Conservation (phyloP, 1,284 basidiomycete species). For the Microbotryum lychnidis-dioicae region DNA sequence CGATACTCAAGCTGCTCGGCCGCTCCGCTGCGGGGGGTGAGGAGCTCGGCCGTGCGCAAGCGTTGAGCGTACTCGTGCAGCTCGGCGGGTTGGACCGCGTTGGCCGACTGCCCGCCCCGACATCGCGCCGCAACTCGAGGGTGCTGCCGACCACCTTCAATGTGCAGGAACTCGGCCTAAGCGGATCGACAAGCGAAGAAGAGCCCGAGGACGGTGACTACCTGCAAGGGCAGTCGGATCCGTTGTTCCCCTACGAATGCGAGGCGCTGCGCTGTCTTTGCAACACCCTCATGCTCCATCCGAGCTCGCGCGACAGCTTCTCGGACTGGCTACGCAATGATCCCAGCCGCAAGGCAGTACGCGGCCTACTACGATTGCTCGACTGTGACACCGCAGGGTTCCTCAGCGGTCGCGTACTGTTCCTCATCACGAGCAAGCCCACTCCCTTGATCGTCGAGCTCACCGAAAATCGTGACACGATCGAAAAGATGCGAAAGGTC, state of each 20-base stretch:
- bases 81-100: conserved; percentile 17
- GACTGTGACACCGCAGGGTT: conserved; percentile 11
- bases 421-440: conserved; percentile 28
- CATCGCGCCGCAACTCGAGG: neutral
- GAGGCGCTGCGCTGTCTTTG: conserved; percentile 29
- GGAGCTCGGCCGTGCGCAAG: conserved; percentile 13
- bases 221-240: conserved; percentile 3
- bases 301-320: conserved; percentile 23
- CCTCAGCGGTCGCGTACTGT: conserved; percentile 23
- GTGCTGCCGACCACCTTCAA: neutral
- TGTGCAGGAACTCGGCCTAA: neutral
- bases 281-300: conserved; percentile 29
- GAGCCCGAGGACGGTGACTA: conserved; percentile 3
- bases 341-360: neutral
- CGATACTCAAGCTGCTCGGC: conserved; percentile 24
- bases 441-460: conserved; percentile 20
- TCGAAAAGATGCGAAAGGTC: conserved; percentile 9
- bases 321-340: conserved; percentile 16
- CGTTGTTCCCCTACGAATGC: conserved; percentile 7
- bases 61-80: conserved; percentile 4
- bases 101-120: neutral
- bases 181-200: neutral
- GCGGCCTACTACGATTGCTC: conserved; percentile 20
- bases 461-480: conserved; percentile 2
- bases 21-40: conserved; percentile 22